A percentile compares a stretch with the other conserved stretches of the same genome.
Evolutionary conservation across 495 filamentous ascomycete genomes (phyloP).

Genomic region (Aspergillus sclerotioniger): DNA sequence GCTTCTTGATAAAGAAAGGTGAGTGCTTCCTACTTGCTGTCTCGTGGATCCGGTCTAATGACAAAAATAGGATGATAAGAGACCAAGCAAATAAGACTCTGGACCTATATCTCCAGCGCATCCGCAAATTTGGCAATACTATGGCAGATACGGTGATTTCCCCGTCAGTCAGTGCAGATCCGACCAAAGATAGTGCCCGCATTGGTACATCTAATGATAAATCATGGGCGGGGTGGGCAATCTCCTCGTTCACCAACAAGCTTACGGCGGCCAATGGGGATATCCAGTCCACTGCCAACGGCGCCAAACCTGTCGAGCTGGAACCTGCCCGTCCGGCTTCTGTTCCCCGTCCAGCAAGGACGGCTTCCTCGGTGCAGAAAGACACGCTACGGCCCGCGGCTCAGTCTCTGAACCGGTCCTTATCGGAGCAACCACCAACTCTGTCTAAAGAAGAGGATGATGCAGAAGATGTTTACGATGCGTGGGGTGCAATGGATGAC

Average conservation of each 20-base stretch:
- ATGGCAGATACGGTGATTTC: constrained; percentile 80
- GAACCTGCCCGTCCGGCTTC: constrained; percentile 45
- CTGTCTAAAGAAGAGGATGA: constrained; percentile 42
- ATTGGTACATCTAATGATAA: constrained; percentile 76
- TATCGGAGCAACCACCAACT: constrained; percentile 40
- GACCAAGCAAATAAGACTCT: constrained; percentile 90
- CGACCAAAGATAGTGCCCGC: constrained; percentile 50
- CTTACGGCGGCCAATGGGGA: constrained; percentile 78
- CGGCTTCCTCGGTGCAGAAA: constrained; percentile 54
- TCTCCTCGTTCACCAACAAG: constrained; percentile 98
- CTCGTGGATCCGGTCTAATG: background rate
- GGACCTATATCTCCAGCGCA: constrained; percentile 81
- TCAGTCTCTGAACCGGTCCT: constrained; percentile 40
- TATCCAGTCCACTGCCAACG: constrained; percentile 59
- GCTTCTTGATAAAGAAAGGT: constrained; percentile 86
- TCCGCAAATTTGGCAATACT: constrained; percentile 69
- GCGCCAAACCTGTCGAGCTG: constrained; percentile 25
- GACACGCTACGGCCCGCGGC: constrained; percentile 38
- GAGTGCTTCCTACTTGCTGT: constrained; percentile 12
- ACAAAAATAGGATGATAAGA: constrained; percentile 60
- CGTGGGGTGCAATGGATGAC: constrained; percentile 71
- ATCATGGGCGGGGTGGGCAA: constrained; percentile 94
- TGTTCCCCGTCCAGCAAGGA: constrained; percentile 43
- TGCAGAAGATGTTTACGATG: constrained; percentile 58
- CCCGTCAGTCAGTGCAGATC: constrained; percentile 34